Evolutionary conservation across 2,329 filamentous ascomycete species (phyloP).

Genomic region (Ploettnerulaceae sp.): DNA sequence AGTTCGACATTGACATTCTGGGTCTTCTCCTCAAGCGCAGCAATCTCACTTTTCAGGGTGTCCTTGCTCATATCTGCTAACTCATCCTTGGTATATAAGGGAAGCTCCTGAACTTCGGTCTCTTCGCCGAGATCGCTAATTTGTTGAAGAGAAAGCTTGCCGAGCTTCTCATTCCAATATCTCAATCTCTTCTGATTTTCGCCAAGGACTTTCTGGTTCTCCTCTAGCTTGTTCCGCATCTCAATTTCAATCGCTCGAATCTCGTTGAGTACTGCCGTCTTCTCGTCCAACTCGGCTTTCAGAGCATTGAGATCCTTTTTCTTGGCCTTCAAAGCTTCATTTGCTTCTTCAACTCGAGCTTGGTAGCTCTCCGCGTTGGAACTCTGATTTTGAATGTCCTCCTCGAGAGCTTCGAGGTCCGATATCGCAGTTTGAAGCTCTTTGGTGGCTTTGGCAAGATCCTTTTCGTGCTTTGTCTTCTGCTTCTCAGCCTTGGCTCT

Average conservation of each 20-base stretch:
- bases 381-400: conserved; percentile 72
- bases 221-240: conserved; percentile 96
- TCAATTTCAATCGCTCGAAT: conserved; percentile 89
- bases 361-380: conserved; percentile 69
- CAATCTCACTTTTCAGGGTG: conserved; percentile 62
- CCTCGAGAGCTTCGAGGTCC: conserved; percentile 74
- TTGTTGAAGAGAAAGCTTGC: conserved; percentile 78
- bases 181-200: conserved; percentile 81
- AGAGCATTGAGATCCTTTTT: conserved; percentile 74
- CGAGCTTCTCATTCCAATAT: conserved; percentile 87
- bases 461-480: conserved; percentile 78
- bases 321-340: conserved; percentile 71
- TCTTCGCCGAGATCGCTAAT: conserved; percentile 65
- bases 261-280: conserved; percentile 79
- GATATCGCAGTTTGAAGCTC: conserved; percentile 68
- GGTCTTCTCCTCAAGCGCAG: conserved; percentile 66
- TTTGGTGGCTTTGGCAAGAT: conserved; percentile 69
- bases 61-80: conserved; percentile 60
- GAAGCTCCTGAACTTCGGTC: conserved; percentile 54
- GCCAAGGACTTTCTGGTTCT: conserved; percentile 80
- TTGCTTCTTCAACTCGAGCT: conserved; percentile 72
- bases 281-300: conserved; percentile 83
- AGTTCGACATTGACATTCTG: conserved; percentile 86
- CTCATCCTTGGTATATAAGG: conserved; percentile 71
- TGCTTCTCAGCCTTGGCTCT: conserved; percentile 94